Evolutionary conservation across 805 yeast genomes (phyloP).

Genomic region (Saccharomycopsis synnaedendra): DNA sequence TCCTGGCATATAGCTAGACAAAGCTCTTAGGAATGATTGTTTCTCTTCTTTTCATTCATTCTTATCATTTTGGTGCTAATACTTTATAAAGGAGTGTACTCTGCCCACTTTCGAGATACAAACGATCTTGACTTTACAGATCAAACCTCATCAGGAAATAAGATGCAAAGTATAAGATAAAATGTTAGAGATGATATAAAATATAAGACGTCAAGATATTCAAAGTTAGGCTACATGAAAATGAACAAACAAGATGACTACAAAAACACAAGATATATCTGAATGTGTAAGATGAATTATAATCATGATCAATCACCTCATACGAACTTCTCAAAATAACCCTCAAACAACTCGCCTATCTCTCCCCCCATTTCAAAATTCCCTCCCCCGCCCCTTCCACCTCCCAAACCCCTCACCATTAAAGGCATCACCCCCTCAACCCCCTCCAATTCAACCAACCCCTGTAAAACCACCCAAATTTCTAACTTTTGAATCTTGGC

Average conservation of each 20-base stretch:
- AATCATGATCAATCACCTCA: not conserved
- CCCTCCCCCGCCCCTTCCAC: too few relatives aligned
- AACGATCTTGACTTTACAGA: too few relatives aligned
- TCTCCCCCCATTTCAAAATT: too few relatives aligned
- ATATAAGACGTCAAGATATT: not conserved
- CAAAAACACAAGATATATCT: too few relatives aligned
- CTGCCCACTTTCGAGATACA: too few relatives aligned
- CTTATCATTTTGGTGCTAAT: too few relatives aligned
- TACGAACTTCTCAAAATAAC: not conserved
- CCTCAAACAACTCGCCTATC: slow-evolving; percentile 1
- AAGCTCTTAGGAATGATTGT: too few relatives aligned
- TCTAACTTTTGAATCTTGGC: slow-evolving; percentile 58
- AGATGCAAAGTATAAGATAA: not conserved
- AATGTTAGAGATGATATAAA: not conserved
- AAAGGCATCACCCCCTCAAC: slow-evolving; percentile 10
- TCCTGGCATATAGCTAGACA: too few relatives aligned
- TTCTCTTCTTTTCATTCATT: too few relatives aligned
- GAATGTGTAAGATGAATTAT: not conserved
- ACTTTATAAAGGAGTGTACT: too few relatives aligned
- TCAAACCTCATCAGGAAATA: not conserved
- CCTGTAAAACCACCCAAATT: slow-evolving; percentile 34
- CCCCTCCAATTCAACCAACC: slow-evolving; percentile 24
- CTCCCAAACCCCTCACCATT: slow-evolving; percentile 1
- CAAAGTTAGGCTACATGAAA: not conserved
- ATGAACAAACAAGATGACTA: not conserved